Conservation (phyloP, 2,329 filamentous ascomycete species). For the Balansia obtecta region DNA sequence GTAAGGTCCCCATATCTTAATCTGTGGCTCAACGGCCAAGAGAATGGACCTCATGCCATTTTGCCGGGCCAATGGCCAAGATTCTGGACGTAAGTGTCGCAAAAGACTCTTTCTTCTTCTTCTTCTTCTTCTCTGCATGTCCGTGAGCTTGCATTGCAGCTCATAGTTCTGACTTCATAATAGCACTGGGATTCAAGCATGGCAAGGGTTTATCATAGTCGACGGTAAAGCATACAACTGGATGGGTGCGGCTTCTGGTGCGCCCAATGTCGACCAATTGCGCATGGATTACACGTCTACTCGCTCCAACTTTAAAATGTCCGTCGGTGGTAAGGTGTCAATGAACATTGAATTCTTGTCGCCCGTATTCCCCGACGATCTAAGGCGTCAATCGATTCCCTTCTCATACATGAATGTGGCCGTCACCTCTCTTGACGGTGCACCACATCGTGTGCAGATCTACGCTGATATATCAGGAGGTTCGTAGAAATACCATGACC, state of each 20-base stretch:
- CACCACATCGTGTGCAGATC: constrained; percentile 50
- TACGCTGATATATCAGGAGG: constrained; percentile 55
- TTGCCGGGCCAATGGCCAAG: constrained; percentile 57
- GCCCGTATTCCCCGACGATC: constrained; percentile 53
- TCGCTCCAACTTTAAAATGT: constrained; percentile 55
- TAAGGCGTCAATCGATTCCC: constrained; percentile 53
- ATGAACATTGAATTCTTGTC: constrained; percentile 61
- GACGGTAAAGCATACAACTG: constrained; percentile 53
- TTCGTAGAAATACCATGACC: background rate
- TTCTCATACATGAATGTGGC: constrained; percentile 59
- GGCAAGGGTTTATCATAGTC: constrained; percentile 58
- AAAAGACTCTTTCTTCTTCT: background rate
- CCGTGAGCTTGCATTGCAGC: background rate
- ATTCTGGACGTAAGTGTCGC: constrained; percentile 49
- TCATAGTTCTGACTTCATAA: constrained; percentile 10
- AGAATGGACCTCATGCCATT: constrained; percentile 51
- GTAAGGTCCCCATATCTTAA: constrained; percentile 66
- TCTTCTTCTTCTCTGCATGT: background rate
- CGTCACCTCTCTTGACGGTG: constrained; percentile 49
- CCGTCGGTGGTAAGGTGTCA: constrained; percentile 45
- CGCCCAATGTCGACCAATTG: constrained; percentile 43
- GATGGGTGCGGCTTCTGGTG: constrained; percentile 47
- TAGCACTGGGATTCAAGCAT: constrained; percentile 42
- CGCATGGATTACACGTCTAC: constrained; percentile 61
- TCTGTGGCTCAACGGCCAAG: constrained; percentile 51